phyloP scores from a whole-genome alignment of 305 asterid species.

The Plantago rigida region DNA sequence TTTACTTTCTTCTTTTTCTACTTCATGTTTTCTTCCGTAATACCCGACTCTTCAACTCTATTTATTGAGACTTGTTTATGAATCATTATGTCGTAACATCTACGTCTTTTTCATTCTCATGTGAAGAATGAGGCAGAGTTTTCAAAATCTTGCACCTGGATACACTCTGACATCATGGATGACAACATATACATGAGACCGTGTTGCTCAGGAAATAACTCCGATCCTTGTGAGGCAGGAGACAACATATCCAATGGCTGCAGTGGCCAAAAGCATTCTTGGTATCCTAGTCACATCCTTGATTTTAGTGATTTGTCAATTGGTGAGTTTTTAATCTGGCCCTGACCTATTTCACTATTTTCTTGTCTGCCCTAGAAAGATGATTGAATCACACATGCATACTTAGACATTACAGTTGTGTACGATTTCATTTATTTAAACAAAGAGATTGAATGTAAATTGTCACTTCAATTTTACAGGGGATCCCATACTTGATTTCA shows the following conservation, averaged over 20 bases:
- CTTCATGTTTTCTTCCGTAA: constrained; percentile 15
- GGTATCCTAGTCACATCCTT: constrained; percentile 76
- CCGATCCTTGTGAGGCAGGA: constrained; percentile 31
- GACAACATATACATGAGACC: constrained; percentile 80
- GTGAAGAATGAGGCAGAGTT: constrained; percentile 44
- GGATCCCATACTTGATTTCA: constrained; percentile 77
- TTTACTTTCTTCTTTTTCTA: constrained; percentile 21
- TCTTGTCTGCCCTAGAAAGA: constrained; percentile 1
- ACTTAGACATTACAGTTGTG: not conserved
- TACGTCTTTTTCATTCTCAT: constrained; percentile 21
- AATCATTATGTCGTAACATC: constrained; percentile 19
- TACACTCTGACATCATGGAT: constrained; percentile 92
- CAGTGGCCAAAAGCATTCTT: constrained; percentile 32
- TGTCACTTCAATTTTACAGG: constrained; percentile 39
- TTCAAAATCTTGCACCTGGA: constrained; percentile 59
- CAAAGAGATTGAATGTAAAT: not conserved
- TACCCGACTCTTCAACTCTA: constrained; percentile 6
- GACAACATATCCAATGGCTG: constrained; percentile 26
- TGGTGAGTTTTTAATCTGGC: constrained; percentile 44
- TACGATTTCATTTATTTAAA: not conserved
- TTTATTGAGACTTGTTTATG: constrained; percentile 16
- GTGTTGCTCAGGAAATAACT: constrained; percentile 27
- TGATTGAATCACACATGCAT: constrained; percentile 10
- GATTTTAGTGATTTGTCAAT: constrained; percentile 77
- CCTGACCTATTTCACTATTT: constrained; percentile 20